Conservation (phyloP, 768 basidiomycete genomes). For the Phylloporus sp. region DNA sequence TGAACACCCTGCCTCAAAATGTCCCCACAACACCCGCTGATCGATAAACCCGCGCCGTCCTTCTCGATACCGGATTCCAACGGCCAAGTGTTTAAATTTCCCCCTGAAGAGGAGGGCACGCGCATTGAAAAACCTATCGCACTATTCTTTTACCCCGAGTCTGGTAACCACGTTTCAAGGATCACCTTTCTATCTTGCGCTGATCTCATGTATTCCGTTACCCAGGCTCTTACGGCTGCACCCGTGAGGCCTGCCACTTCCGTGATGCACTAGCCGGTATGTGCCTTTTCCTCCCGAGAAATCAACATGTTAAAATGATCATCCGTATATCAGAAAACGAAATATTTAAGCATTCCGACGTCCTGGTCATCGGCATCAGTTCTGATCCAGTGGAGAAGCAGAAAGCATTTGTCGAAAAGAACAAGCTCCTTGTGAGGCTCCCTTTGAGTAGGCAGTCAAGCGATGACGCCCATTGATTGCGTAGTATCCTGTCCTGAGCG, state of each 20-base stretch:
- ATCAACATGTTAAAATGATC: neutral
- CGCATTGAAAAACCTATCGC: slow-evolving; percentile 47
- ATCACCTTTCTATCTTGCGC: neutral
- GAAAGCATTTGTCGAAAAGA: slow-evolving; percentile 66
- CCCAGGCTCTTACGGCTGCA: slow-evolving; percentile 71
- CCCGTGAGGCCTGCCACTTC: slow-evolving; percentile 76
- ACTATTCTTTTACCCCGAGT: slow-evolving; percentile 75
- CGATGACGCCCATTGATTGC: neutral
- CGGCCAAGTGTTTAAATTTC: slow-evolving; percentile 56
- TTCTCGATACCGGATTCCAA: slow-evolving; percentile 62
- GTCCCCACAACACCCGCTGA: slow-evolving; percentile 44
- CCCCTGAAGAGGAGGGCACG: slow-evolving; percentile 46
- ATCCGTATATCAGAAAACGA: slow-evolving; percentile 46
- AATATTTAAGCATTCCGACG: slow-evolving; percentile 57
- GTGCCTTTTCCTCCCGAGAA: slow-evolving; percentile 15
- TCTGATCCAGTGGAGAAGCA: slow-evolving; percentile 68
- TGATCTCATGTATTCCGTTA: neutral
- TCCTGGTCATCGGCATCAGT: slow-evolving; percentile 70
- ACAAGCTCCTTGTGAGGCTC: slow-evolving; percentile 56
- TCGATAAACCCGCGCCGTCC: slow-evolving; percentile 61
- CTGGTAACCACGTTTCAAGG: slow-evolving; percentile 40
- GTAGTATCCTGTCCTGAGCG: slow-evolving; percentile 78
- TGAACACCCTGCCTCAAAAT: no score
- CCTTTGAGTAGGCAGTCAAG: neutral
- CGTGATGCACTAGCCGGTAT: slow-evolving; percentile 69